These are phyloP conservation scores for Phytophthora crassamura DNA, from an alignment of 352 stramenopile genomes.

Conservation along the genomic window DNA sequence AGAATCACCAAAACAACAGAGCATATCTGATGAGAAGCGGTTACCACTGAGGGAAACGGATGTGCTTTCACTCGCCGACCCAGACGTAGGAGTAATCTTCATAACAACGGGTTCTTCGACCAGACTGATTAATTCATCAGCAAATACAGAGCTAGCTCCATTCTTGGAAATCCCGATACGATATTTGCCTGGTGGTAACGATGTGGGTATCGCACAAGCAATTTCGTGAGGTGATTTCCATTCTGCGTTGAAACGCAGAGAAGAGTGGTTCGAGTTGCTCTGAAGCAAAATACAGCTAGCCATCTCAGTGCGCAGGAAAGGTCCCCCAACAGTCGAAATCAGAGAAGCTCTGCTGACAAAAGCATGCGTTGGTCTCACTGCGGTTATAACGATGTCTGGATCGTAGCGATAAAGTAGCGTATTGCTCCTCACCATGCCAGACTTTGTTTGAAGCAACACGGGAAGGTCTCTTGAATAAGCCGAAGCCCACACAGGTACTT, in stretches of 20 bases:
- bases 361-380: slow-evolving; percentile 28
- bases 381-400: slow-evolving; percentile 24
- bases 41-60: slow-evolving; percentile 34
- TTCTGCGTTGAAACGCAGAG: slow-evolving; percentile 6
- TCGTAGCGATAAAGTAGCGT: slow-evolving; percentile 47
- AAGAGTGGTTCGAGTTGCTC: neutral
- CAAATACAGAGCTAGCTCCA: slow-evolving; percentile 22
- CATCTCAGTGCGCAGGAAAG: slow-evolving; percentile 31
- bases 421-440: slow-evolving; percentile 38
- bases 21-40: slow-evolving; percentile 34
- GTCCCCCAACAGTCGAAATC: slow-evolving; percentile 33
- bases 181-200: slow-evolving; percentile 17
- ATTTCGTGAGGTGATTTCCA: slow-evolving; percentile 46
- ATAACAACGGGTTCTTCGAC: slow-evolving; percentile 33
- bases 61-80: slow-evolving; percentile 28
- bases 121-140: slow-evolving; percentile 28
- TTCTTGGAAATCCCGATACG: slow-evolving; percentile 36
- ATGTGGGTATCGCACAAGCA: slow-evolving; percentile 25
- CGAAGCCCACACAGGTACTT: slow-evolving; percentile 28
- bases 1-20: slow-evolving; percentile 54
- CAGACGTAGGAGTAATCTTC: slow-evolving; percentile 27
- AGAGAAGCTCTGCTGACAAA: slow-evolving; percentile 14
- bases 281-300: slow-evolving; percentile 28
- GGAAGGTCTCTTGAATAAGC: slow-evolving; percentile 34
- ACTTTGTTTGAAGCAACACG: slow-evolving; percentile 35